These are phyloP conservation scores for Mentha longifolia DNA, from an alignment of 257 asterid species.

Conservation along the genomic window DNA sequence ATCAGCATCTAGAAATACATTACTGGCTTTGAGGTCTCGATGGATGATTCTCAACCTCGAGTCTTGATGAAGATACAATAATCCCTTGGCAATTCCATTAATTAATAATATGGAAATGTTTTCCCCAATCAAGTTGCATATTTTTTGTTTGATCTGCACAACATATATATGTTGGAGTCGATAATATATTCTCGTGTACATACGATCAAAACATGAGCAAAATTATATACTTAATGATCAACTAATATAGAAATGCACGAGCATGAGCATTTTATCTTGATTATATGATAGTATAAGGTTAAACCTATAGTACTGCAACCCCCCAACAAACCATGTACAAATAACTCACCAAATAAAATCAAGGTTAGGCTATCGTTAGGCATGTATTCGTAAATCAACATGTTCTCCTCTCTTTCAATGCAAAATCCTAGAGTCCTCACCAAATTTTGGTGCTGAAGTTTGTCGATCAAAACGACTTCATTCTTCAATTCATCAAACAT, in stretches of 20 bases:
- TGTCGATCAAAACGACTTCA: slow-evolving; percentile 32
- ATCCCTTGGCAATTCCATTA: slow-evolving; percentile 25
- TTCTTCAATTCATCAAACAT: slow-evolving; percentile 28
- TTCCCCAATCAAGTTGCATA: slow-evolving; percentile 10
- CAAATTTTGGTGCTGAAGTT: slow-evolving; percentile 29
- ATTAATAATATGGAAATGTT: slow-evolving; percentile 11
- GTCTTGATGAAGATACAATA: slow-evolving; percentile 29
- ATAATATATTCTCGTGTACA: too few relatives aligned
- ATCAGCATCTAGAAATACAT: slow-evolving; percentile 13
- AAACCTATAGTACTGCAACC: too few relatives aligned
- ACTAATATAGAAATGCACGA: too few relatives aligned
- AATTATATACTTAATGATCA: too few relatives aligned
- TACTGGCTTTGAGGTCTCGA: slow-evolving; percentile 34
- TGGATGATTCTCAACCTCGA: too few relatives aligned
- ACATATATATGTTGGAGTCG: too few relatives aligned
- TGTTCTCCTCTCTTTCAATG: slow-evolving; percentile 23
- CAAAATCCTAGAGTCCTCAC: slow-evolving; percentile 31
- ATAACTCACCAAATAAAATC: neutral
- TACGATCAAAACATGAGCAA: too few relatives aligned
- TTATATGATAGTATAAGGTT: too few relatives aligned
- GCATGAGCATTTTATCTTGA: too few relatives aligned
- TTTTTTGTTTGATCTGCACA: slow-evolving; percentile 7
- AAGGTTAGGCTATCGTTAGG: slow-evolving; percentile 26
- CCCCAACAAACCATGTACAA: too few relatives aligned
- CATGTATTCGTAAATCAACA: slow-evolving; percentile 35